Evolutionary conservation across 1,139 yeast genomes (phyloP), one percentile per base, ranked within the genome.

Genomic region (Zygosaccharomyces sapae): DNA sequence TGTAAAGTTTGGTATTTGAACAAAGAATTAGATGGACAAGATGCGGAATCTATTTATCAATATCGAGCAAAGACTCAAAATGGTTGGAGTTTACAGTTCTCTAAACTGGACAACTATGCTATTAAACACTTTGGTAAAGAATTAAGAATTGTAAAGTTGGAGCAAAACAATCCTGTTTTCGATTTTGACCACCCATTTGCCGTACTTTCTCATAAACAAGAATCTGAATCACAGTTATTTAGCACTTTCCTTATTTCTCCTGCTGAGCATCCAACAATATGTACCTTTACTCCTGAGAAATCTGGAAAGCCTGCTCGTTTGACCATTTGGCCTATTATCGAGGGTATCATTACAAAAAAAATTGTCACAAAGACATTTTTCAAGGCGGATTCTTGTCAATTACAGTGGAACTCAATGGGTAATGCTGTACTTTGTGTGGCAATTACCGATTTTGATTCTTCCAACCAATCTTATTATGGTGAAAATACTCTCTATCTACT

Each of bases 381-480:
- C 78, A 90, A 90, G 72, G 97, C 97, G 40, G 98, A 94, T 65
- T 80, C 85, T 59, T 94, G 96, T 68, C 84, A 80, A 58, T 79
- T 92, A 72, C 84, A 81, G 66, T 94, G 99, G 99, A 94, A 94
- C 68, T 77, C 82, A 38, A 76, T 89, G 55, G 99, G 98, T 48
- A 94, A 97, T 53, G 95, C 97, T 8, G 75, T 92, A 56, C 74
- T 94, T 62, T 97, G 96, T 48, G 77, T 90, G 60, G 95, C 97
- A 7, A 86, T 95, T 45, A 92, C 97, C 22, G 98, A 92, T 69
- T 96, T 92, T 58, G 98, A 94, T 70, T 78, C 94, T 40, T 79
- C 95, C 22, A 95, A 95, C 68, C 83, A 92, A 72, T 85, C 95
- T 2, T 94, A 94, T 71, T 94, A 94, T 65, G 99, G 99, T 54